A percentile compares a stretch with the other conserved stretches of the same genome.
Evolutionary conservation across 257 asterid genomes (phyloP).

Genomic region (Solanum ossicruentum): DNA sequence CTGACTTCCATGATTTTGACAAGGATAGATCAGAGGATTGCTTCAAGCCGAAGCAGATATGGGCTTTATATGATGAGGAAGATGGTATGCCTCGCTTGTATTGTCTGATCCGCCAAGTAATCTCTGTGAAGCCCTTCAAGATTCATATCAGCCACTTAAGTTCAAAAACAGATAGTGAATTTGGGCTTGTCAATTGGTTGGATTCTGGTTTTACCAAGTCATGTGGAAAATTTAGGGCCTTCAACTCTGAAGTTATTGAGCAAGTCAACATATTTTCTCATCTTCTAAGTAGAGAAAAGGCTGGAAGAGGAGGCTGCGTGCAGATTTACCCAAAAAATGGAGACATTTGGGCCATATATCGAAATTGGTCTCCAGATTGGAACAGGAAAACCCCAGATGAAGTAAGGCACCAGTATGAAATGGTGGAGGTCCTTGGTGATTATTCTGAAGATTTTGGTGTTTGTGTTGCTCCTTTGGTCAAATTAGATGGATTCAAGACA

Average conservation of each 20-base stretch:
- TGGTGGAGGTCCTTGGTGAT: constrained; percentile 86
- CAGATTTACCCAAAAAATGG: constrained; percentile 85
- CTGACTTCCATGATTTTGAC: constrained; percentile 96
- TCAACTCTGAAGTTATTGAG: constrained; percentile 69
- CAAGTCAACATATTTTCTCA: constrained; percentile 95
- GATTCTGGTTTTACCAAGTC: constrained; percentile 87
- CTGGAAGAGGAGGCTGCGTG: constrained; percentile 93
- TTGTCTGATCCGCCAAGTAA: constrained; percentile 80
- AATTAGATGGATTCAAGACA: constrained; percentile 73
- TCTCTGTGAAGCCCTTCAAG: constrained; percentile 78
- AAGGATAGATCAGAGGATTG: constrained; percentile 81
- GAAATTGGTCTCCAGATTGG: constrained; percentile 94
- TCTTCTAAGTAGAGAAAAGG: constrained; percentile 71
- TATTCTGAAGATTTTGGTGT: constrained; percentile 84
- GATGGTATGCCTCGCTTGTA: constrained; percentile 99
- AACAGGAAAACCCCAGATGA: constrained; percentile 61
- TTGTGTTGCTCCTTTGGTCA: constrained; percentile 59
- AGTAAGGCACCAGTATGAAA: constrained; percentile 91
- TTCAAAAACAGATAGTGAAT: constrained; percentile 76
- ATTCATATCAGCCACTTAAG: constrained; percentile 74
- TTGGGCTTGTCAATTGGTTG: constrained; percentile 89
- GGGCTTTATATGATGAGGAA: constrained; percentile 97
- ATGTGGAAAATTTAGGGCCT: constrained; percentile 84
- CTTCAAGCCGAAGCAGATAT: constrained; percentile 87
- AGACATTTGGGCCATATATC: constrained; percentile 86